These are phyloP conservation scores for Mrakia gelida DNA, from an alignment of 768 basidiomycete genomes.

Conservation along the genomic window DNA sequence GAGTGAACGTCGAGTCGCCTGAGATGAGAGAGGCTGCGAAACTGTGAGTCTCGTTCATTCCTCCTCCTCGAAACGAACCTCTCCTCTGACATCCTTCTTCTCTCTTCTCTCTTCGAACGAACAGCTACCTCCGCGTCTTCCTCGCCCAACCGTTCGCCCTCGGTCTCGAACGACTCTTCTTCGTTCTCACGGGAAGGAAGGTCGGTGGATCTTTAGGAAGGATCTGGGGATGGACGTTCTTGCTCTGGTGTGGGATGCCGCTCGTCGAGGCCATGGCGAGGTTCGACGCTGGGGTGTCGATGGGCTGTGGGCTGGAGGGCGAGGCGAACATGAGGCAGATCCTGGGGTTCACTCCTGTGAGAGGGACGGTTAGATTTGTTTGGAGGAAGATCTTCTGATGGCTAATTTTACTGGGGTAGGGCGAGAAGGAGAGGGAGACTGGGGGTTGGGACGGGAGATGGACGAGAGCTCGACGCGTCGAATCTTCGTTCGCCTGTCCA, in stretches of 20 bases:
- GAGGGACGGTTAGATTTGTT: background rate
- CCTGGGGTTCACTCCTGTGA: background rate
- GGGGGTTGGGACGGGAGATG: no score
- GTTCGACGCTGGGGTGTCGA: background rate
- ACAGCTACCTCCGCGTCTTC: background rate
- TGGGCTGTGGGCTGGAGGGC: background rate
- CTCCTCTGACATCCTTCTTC: background rate
- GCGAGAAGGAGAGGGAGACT: no score
- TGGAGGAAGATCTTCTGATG: background rate
- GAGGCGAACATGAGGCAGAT: background rate
- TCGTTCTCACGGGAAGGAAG: background rate
- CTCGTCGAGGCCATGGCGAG: background rate
- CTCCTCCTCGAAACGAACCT: background rate
- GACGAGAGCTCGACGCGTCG: no score
- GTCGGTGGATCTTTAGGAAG: background rate
- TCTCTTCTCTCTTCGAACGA: background rate
- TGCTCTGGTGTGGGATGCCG: background rate
- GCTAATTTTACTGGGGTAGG: no score
- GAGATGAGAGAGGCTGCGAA: background rate
- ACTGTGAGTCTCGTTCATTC: background rate
- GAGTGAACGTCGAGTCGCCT: background rate
- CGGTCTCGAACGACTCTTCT: slow-evolving; percentile 3
- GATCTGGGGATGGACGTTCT: background rate
- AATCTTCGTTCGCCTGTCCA: no score
- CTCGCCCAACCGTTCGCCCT: background rate